Evolutionary conservation across 805 yeast species (phyloP).

Genomic region (Candida hispaniensis): DNA sequence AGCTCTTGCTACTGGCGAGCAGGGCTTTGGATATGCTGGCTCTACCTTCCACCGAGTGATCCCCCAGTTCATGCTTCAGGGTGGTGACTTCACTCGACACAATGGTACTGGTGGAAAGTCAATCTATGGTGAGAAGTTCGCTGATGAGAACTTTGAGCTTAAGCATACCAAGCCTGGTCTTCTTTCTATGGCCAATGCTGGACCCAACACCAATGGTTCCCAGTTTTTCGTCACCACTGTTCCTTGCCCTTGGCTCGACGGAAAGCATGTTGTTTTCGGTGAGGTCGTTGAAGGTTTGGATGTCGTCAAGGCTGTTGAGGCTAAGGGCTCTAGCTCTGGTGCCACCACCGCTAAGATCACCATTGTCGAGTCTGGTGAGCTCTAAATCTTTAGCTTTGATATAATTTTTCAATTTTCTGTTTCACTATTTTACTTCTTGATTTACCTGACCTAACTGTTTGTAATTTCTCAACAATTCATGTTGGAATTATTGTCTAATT

Average conservation of each 20-base stretch:
- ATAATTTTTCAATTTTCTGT: too few species aligned
- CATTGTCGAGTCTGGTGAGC: conserved; percentile 55
- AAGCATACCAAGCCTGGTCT: conserved; percentile 74
- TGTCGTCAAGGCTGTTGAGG: conserved; percentile 75
- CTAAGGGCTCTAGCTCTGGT: conserved; percentile 60
- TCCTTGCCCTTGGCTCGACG: conserved; percentile 80
- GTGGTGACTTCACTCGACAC: conserved; percentile 78
- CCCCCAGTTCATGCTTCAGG: conserved; percentile 95
- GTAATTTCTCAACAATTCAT: too few species aligned
- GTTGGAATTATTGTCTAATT: too few species aligned
- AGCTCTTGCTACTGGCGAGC: conserved; percentile 87
- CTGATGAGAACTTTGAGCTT: conserved; percentile 65
- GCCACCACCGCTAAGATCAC: conserved; percentile 52
- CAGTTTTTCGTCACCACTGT: conserved; percentile 95
- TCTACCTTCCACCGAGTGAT: conserved; percentile 95
- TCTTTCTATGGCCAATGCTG: conserved; percentile 95
- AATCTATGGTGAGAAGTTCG: conserved; percentile 62
- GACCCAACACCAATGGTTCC: conserved; percentile 96
- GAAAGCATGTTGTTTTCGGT: conserved; percentile 92
- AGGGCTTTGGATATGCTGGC: conserved; percentile 81
- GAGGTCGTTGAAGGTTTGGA: conserved; percentile 80
- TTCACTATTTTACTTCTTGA: too few species aligned
- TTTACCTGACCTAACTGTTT: too few species aligned
- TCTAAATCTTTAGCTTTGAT: too few species aligned
- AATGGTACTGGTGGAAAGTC: conserved; percentile 91